Evolutionary conservation across 2,329 filamentous ascomycete genomes (phyloP).

Genomic region (Coniochaeta sp.): DNA sequence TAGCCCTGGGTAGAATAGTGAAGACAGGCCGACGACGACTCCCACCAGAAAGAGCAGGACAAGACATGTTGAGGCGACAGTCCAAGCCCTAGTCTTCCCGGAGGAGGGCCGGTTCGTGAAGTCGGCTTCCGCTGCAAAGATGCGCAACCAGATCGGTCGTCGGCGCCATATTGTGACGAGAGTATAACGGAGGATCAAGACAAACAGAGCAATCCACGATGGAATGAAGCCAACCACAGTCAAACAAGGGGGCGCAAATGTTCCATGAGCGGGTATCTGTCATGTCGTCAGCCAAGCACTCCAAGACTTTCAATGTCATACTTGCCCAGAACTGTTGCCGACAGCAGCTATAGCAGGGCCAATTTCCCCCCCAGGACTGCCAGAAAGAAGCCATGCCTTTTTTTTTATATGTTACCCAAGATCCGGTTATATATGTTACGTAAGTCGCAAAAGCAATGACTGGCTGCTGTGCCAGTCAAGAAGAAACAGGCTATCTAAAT

Average conservation of each 20-base stretch:
- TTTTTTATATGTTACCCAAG: not conserved
- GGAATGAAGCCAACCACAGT: constrained; percentile 23
- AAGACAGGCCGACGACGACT: not conserved
- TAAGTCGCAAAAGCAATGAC: not conserved
- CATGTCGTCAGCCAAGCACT: not conserved
- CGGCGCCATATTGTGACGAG: constrained; percentile 21
- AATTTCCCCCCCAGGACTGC: constrained; percentile 4
- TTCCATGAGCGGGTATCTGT: constrained; percentile 20
- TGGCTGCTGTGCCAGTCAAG: not conserved
- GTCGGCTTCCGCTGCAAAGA: constrained; percentile 20
- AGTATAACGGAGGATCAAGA: constrained; percentile 21
- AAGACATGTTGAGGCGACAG: not conserved
- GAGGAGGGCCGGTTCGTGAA: not conserved
- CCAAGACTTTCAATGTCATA: not conserved
- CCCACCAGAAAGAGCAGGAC: not conserved
- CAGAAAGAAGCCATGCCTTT: not conserved
- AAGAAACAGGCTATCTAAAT: not conserved
- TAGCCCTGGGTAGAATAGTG: not conserved
- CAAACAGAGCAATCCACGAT: constrained; percentile 18
- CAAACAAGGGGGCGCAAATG: constrained; percentile 22
- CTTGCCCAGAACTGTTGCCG: constrained; percentile 17
- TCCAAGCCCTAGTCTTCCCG: constrained; percentile 3
- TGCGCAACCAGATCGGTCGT: constrained; percentile 24
- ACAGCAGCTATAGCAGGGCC: constrained; percentile 25
- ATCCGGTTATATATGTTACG: not conserved